Evolutionary conservation across 352 stramenopile species (phyloP).

Genomic region (Phytopythium montanum): DNA sequence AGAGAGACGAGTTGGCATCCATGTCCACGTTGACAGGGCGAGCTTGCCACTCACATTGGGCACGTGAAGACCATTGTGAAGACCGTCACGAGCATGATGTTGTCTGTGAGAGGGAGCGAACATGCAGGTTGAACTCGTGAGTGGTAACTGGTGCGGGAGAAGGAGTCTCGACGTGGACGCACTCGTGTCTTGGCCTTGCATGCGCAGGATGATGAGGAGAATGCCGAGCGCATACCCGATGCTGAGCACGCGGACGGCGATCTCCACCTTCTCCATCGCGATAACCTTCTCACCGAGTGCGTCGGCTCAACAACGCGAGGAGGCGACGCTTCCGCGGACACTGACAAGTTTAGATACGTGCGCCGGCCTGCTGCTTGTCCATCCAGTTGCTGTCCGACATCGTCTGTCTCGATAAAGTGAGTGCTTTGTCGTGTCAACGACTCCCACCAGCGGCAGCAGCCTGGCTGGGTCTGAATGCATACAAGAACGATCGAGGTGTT

Average conservation of each 20-base stretch:
- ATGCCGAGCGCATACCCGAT: conserved; percentile 52
- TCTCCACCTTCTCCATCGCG: conserved; percentile 65
- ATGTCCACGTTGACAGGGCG: no score
- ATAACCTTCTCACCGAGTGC: background rate
- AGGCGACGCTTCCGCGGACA: no score
- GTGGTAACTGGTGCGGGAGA: no score
- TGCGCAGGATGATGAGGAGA: conserved; percentile 41
- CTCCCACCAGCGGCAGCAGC: no score
- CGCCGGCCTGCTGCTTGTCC: no score
- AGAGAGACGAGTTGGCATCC: background rate
- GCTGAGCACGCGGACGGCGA: conserved; percentile 58
- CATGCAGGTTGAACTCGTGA: background rate
- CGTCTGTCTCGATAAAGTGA: no score
- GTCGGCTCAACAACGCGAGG: background rate
- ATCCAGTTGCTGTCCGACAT: no score
- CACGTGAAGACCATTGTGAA: conserved; percentile 85
- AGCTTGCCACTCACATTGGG: conserved; percentile 41
- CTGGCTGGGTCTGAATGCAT: no score
- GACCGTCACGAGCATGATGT: conserved; percentile 72
- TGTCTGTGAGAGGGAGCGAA: conserved; percentile 25
- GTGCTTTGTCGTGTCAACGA: no score
- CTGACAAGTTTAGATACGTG: no score
- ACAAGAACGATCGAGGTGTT: no score
- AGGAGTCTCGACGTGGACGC: background rate
- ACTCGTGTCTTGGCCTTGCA: conserved; percentile 62